Percentiles rank a stretch among this genome's conserved stretches.
These are phyloP conservation scores for Aspergillus quadricinctus DNA, from an alignment of 2,329 filamentous ascomycete species.

Conservation along the genomic window DNA sequence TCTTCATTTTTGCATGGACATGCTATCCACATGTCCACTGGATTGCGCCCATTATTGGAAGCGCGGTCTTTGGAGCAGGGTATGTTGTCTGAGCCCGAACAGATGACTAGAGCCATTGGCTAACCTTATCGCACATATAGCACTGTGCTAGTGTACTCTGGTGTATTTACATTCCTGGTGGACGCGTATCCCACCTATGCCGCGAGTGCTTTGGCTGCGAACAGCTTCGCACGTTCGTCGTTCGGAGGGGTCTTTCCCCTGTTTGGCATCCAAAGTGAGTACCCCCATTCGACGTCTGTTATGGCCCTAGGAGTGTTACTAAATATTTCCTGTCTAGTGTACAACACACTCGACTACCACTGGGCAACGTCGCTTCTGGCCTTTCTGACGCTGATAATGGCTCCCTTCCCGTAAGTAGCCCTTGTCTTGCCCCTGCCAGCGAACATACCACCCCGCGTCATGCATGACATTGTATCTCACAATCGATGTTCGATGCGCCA, in stretches of 20 bases:
- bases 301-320: slow-evolving; percentile 9
- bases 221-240: slow-evolving; percentile 70
- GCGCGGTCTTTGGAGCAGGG: slow-evolving; percentile 65
- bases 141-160: slow-evolving; percentile 72
- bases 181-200: slow-evolving; percentile 50
- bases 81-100: slow-evolving; percentile 43
- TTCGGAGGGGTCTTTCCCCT: slow-evolving; percentile 77
- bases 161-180: slow-evolving; percentile 84
- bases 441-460: too few species aligned
- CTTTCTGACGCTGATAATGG: slow-evolving; percentile 42
- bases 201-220: slow-evolving; percentile 69
- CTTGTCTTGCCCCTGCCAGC: too few species aligned
- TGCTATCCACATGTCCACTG: slow-evolving; percentile 68
- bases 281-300: background rate
- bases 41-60: slow-evolving; percentile 71
- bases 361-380: slow-evolving; percentile 44
- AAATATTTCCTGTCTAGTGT: slow-evolving; percentile 36
- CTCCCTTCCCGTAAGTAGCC: slow-evolving; percentile 43
- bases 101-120: background rate
- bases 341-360: slow-evolving; percentile 43
- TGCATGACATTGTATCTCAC: too few species aligned
- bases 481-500: too few species aligned
- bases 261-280: slow-evolving; percentile 59
- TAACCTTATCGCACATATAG: slow-evolving; percentile 40
- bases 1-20: slow-evolving; percentile 93